Evolutionary conservation across 2,329 filamentous ascomycete genomes (phyloP), one percentile per base, ranked within the genome.

Genomic region (Cladosporium halotolerans): DNA sequence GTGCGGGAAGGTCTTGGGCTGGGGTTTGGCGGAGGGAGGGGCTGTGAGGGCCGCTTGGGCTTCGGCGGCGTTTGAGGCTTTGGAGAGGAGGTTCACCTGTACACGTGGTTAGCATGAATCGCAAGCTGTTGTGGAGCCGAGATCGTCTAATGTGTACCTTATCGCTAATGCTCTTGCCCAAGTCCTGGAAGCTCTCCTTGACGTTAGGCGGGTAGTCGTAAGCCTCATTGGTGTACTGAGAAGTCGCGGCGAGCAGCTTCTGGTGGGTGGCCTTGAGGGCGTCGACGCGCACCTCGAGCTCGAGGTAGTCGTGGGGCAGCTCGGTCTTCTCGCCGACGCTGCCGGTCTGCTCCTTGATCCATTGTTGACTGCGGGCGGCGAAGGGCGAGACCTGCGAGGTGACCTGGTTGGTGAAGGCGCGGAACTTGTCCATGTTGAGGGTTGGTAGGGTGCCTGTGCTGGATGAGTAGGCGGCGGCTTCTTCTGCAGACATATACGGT

Each of bases 1-100:
- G 77, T 99, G 93, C 74, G 83, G 89, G 77, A 99, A 97, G 41
- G 93, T 99, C 82, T 97, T 99, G 66, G 93, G 93, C 76, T 97
- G 93, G 45, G 92, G 91, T 79, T 96, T 95, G 59, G 89, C 88
- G 58, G 85, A 82, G 6, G 91, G 89, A 54, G 91, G 89, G 33
- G 92, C 91, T 45, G 89, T 92, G 66, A 99, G 79, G 58, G 93
- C 93, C 45, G 90, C 89, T 76, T 96, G 91, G 46, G 93, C 93
- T 76, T 99, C 93, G 61, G 89, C 85, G 48, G 93, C 88, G 41
- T 86, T 86, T 44, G 85, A 85, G 56, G 93, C 93, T 60, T 86
- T 84, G 40, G 90, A 95, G 55, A 99, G 84, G 39, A 97, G 88
- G 58, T 82, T 64, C 51, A 70, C 68, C 66, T 68, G 53, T 23